Percentiles rank a stretch among this genome's conserved stretches.
phyloP scores from a whole-genome alignment of 805 yeast species.

The Candida sonorensis region DNA sequence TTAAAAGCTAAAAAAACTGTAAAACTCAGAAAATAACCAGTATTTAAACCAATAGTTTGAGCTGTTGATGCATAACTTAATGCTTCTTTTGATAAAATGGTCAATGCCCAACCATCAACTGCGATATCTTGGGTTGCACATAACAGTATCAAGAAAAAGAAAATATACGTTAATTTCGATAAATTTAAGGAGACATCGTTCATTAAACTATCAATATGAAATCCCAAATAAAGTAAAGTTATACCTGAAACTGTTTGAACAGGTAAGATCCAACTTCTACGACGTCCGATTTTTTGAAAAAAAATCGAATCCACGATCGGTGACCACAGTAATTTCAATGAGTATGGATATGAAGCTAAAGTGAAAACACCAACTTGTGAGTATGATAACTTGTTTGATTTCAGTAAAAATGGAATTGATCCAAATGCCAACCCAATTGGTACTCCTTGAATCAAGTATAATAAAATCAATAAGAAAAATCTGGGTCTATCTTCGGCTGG shows the following conservation, averaged over 20 bases:
- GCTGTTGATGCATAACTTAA: conserved; percentile 94
- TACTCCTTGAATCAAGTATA: conserved; percentile 89
- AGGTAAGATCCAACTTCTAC: conserved; percentile 93
- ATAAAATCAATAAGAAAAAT: conserved; percentile 61
- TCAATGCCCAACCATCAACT: conserved; percentile 98
- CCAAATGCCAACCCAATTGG: conserved; percentile 97
- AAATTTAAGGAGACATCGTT: conserved; percentile 40
- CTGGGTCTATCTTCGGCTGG: conserved; percentile 57
- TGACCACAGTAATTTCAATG: conserved; percentile 88
- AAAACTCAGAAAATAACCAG: conserved; percentile 87
- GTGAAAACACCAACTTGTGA: conserved; percentile 89
- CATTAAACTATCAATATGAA: conserved; percentile 42
- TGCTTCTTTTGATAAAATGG: conserved; percentile 70
- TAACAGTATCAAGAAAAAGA: conserved; percentile 71
- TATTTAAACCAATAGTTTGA: conserved; percentile 89
- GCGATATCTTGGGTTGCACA: conserved; percentile 99
- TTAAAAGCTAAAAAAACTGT: conserved; percentile 87
- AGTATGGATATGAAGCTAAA: conserved; percentile 91
- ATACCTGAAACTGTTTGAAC: conserved; percentile 76
- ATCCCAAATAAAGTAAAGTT: conserved; percentile 61
- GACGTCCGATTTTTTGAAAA: conserved; percentile 59
- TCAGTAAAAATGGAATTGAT: conserved; percentile 82
- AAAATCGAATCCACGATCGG: conserved; percentile 92
- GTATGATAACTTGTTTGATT: conserved; percentile 67
- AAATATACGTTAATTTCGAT: conserved; percentile 54